Percentiles rank a stretch among this genome's conserved stretches.
Conservation (phyloP, 805 yeast genomes). For the Ogataea neopini region DNA sequence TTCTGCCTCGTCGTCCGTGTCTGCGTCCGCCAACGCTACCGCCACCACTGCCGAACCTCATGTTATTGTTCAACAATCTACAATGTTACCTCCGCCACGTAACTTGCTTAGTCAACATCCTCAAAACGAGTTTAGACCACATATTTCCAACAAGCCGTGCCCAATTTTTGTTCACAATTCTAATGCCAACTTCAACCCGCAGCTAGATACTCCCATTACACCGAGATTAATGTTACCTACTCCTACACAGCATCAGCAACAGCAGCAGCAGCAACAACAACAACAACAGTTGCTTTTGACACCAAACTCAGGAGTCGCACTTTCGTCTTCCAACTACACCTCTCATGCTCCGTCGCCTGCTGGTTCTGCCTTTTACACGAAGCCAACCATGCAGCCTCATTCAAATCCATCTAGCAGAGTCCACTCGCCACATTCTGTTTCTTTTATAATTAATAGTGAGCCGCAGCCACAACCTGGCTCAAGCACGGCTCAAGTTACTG, state of each 20-base stretch:
- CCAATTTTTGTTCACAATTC: slow-evolving; percentile 31
- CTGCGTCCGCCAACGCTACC: slow-evolving; percentile 2
- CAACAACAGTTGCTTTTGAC: slow-evolving; percentile 18
- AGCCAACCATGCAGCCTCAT: neutral
- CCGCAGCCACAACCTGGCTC: slow-evolving; percentile 9
- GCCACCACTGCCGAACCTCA: slow-evolving; percentile 9
- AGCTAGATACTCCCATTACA: slow-evolving; percentile 13
- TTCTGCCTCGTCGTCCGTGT: neutral
- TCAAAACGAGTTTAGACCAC: slow-evolving; percentile 32
- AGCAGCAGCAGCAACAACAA: neutral
- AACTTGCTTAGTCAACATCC: slow-evolving; percentile 14
- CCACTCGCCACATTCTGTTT: slow-evolving; percentile 22
- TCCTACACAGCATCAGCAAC: slow-evolving; percentile 5
- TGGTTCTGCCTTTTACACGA: neutral
- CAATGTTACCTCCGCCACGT: slow-evolving; percentile 35
- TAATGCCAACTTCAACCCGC: slow-evolving; percentile 17
- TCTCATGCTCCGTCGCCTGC: slow-evolving; percentile 7
- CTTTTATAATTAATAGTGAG: slow-evolving; percentile 18
- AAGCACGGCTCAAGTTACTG: slow-evolving; percentile 7
- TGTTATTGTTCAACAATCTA: slow-evolving; percentile 25
- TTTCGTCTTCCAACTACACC: slow-evolving; percentile 14
- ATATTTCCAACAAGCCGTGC: slow-evolving; percentile 32
- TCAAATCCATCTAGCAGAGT: slow-evolving; percentile 16
- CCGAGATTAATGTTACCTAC: slow-evolving; percentile 11
- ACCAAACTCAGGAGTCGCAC: slow-evolving; percentile 20